These are phyloP conservation scores for Linum lewisii DNA, from an alignment of 345 rosid genomes.

Conservation along the genomic window DNA sequence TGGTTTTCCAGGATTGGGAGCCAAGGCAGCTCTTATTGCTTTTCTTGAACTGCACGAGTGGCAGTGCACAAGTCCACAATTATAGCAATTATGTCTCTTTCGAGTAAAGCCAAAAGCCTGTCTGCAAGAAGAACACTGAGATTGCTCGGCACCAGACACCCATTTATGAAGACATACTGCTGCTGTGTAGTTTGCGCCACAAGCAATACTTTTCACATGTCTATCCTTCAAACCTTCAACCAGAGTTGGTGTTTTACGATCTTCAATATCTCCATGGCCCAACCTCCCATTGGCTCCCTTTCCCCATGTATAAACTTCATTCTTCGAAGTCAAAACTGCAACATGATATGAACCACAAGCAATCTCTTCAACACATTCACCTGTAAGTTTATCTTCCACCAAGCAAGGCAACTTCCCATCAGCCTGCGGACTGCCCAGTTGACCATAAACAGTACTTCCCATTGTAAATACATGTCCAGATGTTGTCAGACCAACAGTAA, in stretches of 20 bases:
- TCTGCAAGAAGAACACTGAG: conserved; percentile 89
- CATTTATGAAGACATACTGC: conserved; percentile 91
- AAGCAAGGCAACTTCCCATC: conserved; percentile 74
- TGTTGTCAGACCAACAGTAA: conserved; percentile 84
- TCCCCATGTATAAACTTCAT: conserved; percentile 92
- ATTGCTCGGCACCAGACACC: conserved; percentile 87
- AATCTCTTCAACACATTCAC: conserved; percentile 76
- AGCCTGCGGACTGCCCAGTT: conserved; percentile 74
- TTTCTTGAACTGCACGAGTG: conserved; percentile 91
- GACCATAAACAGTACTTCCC: conserved; percentile 96
- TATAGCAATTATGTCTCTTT: conserved; percentile 89
- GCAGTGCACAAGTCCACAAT: conserved; percentile 96
- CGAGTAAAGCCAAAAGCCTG: conserved; percentile 90
- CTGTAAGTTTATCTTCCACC: conserved; percentile 56
- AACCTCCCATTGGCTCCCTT: conserved; percentile 95
- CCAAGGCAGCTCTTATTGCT: conserved; percentile 68
- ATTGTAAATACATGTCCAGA: conserved; percentile 67
- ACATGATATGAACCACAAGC: conserved; percentile 89
- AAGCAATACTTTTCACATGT: conserved; percentile 69
- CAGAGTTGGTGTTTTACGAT: conserved; percentile 62
- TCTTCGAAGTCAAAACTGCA: conserved; percentile 64
- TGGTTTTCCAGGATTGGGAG: conserved; percentile 81
- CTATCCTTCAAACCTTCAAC: conserved; percentile 85
- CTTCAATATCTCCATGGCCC: conserved; percentile 92
- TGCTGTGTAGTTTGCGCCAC: conserved; percentile 81